Evolutionary conservation across 352 stramenopile genomes (phyloP), one percentile per base, ranked within the genome.

Genomic region (Pythium insidiosum): DNA sequence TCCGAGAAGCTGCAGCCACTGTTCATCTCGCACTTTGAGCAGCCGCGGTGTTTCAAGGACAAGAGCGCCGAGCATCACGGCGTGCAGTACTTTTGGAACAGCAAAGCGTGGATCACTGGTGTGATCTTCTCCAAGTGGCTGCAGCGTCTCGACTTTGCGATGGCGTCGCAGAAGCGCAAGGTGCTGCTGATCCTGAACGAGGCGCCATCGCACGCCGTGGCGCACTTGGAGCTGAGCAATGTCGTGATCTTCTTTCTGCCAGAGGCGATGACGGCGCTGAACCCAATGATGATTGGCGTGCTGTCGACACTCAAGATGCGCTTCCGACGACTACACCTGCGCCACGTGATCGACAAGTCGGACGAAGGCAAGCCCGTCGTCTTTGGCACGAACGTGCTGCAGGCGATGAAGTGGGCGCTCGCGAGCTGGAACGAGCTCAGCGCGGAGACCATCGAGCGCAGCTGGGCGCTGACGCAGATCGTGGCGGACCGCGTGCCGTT

Each of bases 101-200:
- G 66, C 52, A 88, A 87, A 47, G 75, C 76, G 13, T 88, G 75
- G 74, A 80, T 92, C 68, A 92, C 76, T 5, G 79, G 77, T 9
- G 73, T 89, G 9, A 80, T 89, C 38, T 92, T 92, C 50, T 88
- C 77, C 22, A 73, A 76, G 16, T 92, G 74, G 76, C 61, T 92
- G 25, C 74, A 88, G 53, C 74, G 75, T 10, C 54, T 92, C 7
- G 78, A 92, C 51, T 84, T 84, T 38, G 58, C 73, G 15, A 92
- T 92, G 79, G 63, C 60, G 18, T 75, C 61, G 18, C 72, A 88
- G 47, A 85, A 88, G 45, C 79, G 79, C 31, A 65, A 66, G 43
- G 87, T 92, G 43, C 43, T 92, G 47, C 53, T 92, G 1, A 68
- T 92, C 23, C 61, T 92, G 20, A 86, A 88, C 52, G 73, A 89